Percentiles rank a stretch among this genome's conserved stretches.
phyloP scores from a whole-genome alignment of 805 yeast genomes.

The Metschnikowia hibisci region DNA sequence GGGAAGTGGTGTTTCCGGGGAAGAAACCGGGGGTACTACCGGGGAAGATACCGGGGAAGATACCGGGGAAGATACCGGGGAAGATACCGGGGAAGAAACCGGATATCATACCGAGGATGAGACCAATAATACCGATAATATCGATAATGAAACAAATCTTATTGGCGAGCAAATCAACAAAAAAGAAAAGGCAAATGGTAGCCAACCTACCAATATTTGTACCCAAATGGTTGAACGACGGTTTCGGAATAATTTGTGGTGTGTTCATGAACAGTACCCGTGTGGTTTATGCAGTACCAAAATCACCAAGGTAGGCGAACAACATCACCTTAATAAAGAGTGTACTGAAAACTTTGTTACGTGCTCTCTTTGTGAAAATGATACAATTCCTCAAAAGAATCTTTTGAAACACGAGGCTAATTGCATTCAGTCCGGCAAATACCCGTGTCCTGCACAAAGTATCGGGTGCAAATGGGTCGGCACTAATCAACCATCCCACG shows the following conservation, averaged over 20 bases:
- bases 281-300: constrained; percentile 36
- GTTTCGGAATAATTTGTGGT: constrained; percentile 19
- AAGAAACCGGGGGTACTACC: too few relatives aligned
- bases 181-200: too few relatives aligned
- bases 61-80: too few relatives aligned
- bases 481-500: constrained; percentile 31
- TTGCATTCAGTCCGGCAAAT: constrained; percentile 38
- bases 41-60: too few relatives aligned
- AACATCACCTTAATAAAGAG: constrained; percentile 33
- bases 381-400: constrained; percentile 36
- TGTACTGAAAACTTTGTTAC: constrained; percentile 37
- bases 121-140: too few relatives aligned
- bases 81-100: too few relatives aligned
- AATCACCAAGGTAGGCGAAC: constrained; percentile 27
- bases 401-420: constrained; percentile 39
- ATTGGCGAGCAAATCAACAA: too few relatives aligned
- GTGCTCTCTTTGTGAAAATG: constrained; percentile 43
- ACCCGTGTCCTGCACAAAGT: constrained; percentile 44
- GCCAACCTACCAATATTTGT: too few relatives aligned
- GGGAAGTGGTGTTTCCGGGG: not conserved
- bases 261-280: constrained; percentile 36
- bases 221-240: constrained; percentile 20
- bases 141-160: too few relatives aligned
- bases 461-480: constrained; percentile 52
- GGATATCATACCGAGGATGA: too few relatives aligned